Base-by-base conservation (phyloP, 169 alveolate genomes). In the Plasmodium berghei region DNA sequence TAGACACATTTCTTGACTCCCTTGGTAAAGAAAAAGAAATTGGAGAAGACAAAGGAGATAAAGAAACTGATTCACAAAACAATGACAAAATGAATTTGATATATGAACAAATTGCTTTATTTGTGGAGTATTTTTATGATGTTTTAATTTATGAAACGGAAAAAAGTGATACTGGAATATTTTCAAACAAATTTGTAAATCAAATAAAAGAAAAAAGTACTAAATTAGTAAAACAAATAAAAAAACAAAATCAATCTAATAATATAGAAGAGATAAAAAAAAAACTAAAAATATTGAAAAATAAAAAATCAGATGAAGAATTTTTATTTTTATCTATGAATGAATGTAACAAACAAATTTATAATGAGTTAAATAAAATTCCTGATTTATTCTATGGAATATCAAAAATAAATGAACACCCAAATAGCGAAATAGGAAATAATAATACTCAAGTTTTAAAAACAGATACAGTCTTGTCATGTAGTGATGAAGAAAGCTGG, bases 321-420 rank as follows among this genome's bases (percentile, higher is more conserved):
- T 24, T 67, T 56, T 22, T 83, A 14, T 83, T 16, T 61, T 40
- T 83, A 22, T 49, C 90, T 8, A 83, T 83, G 90, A 52, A 83
- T 40, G 73, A 83, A 55, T 83, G 90, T 34, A 83, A 83, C 56
- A 83, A 83, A 67, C 66, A 67, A 55, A 83, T 83, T 28, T 83
- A 67, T 72, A 22, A 67, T 0, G 56, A 83, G 46, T 67, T 83
- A 16, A 54, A 62, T 83, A 69, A 83, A 69, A 83, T 66, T 5
- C 90, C 85, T 1, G 72, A 67, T 14, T 66, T 69, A 61, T 83
- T 67, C 54, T 18, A 1, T 20, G 90, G 56, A 16, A 66, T 69
- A 42, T 66, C 85, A 10, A 83, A 48, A 59, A 66, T 54, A 5
- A 75, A 62, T 22, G 75, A 75, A 10, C 45, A 75, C 8, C 28